A percentile compares a stretch with the other conserved stretches of the same genome.
phyloP scores from a whole-genome alignment of 129 eudicot genomes.

The Mikania micrantha region DNA sequence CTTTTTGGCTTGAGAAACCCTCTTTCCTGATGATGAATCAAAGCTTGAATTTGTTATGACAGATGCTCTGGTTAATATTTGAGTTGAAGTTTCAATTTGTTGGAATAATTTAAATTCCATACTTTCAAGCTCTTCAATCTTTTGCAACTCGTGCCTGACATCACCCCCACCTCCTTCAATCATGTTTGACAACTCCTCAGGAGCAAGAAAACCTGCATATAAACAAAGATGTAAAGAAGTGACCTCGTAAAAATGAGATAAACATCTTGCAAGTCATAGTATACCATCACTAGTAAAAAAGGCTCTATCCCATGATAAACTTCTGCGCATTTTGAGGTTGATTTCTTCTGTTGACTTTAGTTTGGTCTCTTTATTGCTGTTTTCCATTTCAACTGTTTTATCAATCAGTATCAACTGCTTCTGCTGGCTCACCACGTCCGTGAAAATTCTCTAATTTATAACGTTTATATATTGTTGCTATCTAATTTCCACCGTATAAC shows the following conservation, averaged over 20 bases:
- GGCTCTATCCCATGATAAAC: constrained; percentile 84
- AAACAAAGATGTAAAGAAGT: background rate
- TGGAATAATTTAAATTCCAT: constrained; percentile 57
- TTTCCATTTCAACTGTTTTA: constrained; percentile 12
- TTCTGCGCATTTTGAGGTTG: constrained; percentile 59
- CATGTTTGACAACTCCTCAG: constrained; percentile 76
- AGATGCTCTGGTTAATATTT: constrained; percentile 38
- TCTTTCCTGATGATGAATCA: constrained; percentile 15
- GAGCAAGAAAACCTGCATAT: constrained; percentile 60
- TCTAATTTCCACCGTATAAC: background rate
- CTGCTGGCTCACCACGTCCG: constrained; percentile 19
- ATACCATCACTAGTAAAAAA: constrained; percentile 74
- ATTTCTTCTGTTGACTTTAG: constrained; percentile 20
- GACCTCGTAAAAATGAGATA: background rate
- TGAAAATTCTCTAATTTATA: background rate
- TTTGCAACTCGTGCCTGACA: constrained; percentile 30
- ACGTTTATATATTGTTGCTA: background rate
- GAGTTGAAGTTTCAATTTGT: constrained; percentile 67
- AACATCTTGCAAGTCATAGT: background rate
- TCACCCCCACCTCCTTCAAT: constrained; percentile 41
- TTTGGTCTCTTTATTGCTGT: constrained; percentile 15
- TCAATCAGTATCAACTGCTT: constrained; percentile 17
- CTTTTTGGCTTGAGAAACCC: constrained; percentile 19
- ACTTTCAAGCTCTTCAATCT: constrained; percentile 40
- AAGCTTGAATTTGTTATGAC: constrained; percentile 16